A percentile compares a stretch with the other conserved stretches of the same genome.
phyloP scores from a whole-genome alignment of 2,329 filamentous ascomycete species.

The Didymella lethalis region DNA sequence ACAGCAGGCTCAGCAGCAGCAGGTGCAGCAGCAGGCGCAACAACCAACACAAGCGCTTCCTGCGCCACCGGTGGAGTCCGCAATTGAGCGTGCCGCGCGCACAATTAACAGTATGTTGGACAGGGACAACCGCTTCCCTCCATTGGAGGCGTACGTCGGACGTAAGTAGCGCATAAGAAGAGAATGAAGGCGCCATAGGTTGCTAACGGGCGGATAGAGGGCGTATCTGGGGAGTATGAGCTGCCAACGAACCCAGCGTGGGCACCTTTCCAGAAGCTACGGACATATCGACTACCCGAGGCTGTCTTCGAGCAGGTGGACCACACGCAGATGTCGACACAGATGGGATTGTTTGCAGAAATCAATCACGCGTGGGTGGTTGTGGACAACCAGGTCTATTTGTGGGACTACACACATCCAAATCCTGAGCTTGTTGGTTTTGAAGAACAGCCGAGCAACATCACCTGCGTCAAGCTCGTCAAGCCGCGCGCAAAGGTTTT shows the following conservation, averaged over 20 bases:
- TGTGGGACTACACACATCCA: slow-evolving; percentile 97
- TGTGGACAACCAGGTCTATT: slow-evolving; percentile 93
- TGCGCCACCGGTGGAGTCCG: slow-evolving; percentile 55
- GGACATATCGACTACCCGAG: slow-evolving; percentile 89
- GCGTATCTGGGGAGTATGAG: slow-evolving; percentile 91
- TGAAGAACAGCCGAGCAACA: slow-evolving; percentile 86
- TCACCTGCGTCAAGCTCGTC: slow-evolving; percentile 89
- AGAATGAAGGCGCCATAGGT: slow-evolving; percentile 3
- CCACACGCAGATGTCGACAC: slow-evolving; percentile 82
- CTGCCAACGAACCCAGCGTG: slow-evolving; percentile 72
- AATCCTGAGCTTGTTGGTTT: slow-evolving; percentile 91
- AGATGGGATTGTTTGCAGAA: slow-evolving; percentile 94
- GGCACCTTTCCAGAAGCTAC: slow-evolving; percentile 87
- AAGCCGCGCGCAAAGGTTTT: slow-evolving; percentile 88
- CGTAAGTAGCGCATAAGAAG: slow-evolving; percentile 64
- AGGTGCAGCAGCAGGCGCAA: slow-evolving; percentile 34
- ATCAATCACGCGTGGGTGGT: slow-evolving; percentile 95
- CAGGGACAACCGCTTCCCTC: slow-evolving; percentile 81
- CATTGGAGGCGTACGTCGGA: slow-evolving; percentile 86
- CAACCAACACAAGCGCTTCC: slow-evolving; percentile 33
- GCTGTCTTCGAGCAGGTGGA: slow-evolving; percentile 94
- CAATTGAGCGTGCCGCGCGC: slow-evolving; percentile 79
- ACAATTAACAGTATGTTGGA: slow-evolving; percentile 83
- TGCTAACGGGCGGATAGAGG: slow-evolving; percentile 65
- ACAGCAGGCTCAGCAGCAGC: slow-evolving; percentile 20